Percentiles rank a stretch among this genome's conserved stretches.
Conservation (phyloP, 31 red algal species). For the Pterothamnion heteromorphum region DNA sequence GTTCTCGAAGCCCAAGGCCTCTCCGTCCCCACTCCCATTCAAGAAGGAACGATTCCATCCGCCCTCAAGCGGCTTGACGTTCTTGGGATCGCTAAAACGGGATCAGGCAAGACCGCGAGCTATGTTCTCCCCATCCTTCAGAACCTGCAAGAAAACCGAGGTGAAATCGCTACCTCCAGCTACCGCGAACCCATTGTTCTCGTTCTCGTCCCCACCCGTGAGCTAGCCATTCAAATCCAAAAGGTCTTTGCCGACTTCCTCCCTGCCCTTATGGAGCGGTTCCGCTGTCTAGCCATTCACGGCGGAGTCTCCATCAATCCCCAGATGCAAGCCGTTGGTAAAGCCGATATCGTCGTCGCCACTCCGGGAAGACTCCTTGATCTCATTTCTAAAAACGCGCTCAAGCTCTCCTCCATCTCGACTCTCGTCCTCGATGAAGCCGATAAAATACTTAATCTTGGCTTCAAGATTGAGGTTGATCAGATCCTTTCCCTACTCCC, state of each 20-base stretch:
- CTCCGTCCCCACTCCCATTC: background rate
- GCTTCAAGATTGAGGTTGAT: background rate
- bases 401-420: background rate
- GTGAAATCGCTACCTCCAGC: background rate
- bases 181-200: background rate
- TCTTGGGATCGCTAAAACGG: slow-evolving; percentile 33
- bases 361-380: slow-evolving; percentile 33
- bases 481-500: background rate
- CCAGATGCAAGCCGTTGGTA: slow-evolving; percentile 9
- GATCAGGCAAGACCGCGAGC: slow-evolving; percentile 38
- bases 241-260: background rate
- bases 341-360: background rate
- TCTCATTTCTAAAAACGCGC: background rate
- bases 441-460: slow-evolving; percentile 9
- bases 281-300: background rate
- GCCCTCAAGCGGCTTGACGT: slow-evolving; percentile 18
- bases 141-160: background rate
- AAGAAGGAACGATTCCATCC: slow-evolving; percentile 3
- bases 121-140: slow-evolving; percentile 25
- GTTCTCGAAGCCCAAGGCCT: too few species aligned
- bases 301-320: slow-evolving; percentile 46
- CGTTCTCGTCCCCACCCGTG: slow-evolving; percentile 23
- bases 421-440: slow-evolving; percentile 15
- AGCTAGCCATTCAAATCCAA: slow-evolving; percentile 24
- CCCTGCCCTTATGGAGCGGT: background rate